Conservation (phyloP, 148 eudicot genomes). For the Heliosperma pusillum region DNA sequence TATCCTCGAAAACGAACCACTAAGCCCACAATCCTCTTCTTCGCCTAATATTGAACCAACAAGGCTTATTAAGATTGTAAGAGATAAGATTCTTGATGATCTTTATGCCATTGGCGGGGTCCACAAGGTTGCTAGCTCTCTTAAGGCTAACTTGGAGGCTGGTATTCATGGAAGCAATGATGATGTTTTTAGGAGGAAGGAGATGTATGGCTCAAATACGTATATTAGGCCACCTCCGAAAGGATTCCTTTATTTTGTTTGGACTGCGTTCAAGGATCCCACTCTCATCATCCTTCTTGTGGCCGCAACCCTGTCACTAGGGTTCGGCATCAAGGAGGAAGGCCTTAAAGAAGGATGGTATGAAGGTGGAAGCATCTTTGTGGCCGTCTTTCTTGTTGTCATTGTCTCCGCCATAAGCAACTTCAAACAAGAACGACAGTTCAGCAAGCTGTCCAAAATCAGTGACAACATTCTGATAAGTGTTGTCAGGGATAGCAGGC, state of each 20-base stretch:
- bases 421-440: constrained; percentile 72
- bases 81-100: constrained; percentile 37
- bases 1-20: constrained; percentile 17
- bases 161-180: constrained; percentile 44
- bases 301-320: constrained; percentile 73
- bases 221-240: constrained; percentile 60
- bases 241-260: constrained; percentile 48
- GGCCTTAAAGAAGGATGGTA: constrained; percentile 82
- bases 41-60: constrained; percentile 30
- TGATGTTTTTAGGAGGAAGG: constrained; percentile 35
- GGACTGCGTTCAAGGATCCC: constrained; percentile 59
- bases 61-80: constrained; percentile 43
- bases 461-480: constrained; percentile 59
- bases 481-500: constrained; percentile 50
- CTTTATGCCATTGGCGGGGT: constrained; percentile 45
- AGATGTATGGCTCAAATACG: constrained; percentile 57
- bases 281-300: constrained; percentile 64
- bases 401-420: constrained; percentile 67
- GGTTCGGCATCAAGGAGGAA: constrained; percentile 69
- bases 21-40: constrained; percentile 6
- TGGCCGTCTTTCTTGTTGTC: constrained; percentile 69
- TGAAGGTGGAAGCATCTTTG: constrained; percentile 80
- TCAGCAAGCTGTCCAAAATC: constrained; percentile 67
- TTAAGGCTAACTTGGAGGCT: constrained; percentile 36
- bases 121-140: constrained; percentile 36